These are phyloP conservation scores for Digitaria exilis DNA, from an alignment of 202 grass and related monocot species.

Conservation along the genomic window DNA sequence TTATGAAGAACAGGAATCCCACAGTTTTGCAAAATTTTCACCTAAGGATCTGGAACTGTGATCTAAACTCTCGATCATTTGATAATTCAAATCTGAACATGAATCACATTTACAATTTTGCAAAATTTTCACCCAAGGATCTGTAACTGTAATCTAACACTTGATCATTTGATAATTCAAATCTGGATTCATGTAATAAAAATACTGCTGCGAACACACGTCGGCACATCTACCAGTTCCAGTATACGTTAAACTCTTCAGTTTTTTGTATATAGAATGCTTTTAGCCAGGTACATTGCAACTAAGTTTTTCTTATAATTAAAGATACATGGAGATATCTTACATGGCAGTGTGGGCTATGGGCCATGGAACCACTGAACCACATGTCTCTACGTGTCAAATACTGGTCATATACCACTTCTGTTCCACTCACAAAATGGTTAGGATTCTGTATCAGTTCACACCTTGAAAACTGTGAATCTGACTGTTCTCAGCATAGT, in stretches of 20 bases:
- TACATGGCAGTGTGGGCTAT: background rate
- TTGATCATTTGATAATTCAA: background rate
- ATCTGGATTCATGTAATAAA: background rate
- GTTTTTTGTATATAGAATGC: background rate
- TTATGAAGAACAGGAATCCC: too few species aligned
- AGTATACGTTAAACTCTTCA: background rate
- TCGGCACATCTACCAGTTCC: background rate
- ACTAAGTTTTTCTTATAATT: background rate
- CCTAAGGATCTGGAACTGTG: background rate
- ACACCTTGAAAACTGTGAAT: background rate
- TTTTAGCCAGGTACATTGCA: background rate
- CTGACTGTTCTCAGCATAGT: background rate
- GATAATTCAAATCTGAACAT: slow-evolving; percentile 3
- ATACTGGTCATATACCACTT: background rate
- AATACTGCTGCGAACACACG: background rate
- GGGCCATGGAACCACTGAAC: background rate
- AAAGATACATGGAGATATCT: background rate
- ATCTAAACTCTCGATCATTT: background rate
- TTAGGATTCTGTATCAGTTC: background rate
- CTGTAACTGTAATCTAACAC: background rate
- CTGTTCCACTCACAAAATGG: background rate
- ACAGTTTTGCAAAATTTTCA: slow-evolving; percentile 14
- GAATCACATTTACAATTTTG: too few species aligned
- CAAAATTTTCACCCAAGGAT: slow-evolving; percentile 1
- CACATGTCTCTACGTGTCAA: background rate